These are phyloP conservation scores for Lyophyllum decastes DNA, from an alignment of 768 basidiomycete species.

Conservation along the genomic window DNA sequence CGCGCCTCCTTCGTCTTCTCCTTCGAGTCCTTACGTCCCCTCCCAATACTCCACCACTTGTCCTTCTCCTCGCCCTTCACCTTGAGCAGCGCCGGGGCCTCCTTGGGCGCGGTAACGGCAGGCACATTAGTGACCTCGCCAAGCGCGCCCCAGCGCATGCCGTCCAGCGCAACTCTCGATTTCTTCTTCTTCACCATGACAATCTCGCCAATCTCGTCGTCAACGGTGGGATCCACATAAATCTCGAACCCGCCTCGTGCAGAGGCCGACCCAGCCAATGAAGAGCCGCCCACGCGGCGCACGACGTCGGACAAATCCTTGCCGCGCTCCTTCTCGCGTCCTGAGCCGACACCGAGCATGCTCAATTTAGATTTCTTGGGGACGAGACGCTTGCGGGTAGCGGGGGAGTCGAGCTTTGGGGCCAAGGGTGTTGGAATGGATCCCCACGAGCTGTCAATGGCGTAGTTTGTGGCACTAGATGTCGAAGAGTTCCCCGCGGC, in stretches of 20 bases:
- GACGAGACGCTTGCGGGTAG: slow-evolving; percentile 50
- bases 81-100: slow-evolving; percentile 32
- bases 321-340: slow-evolving; percentile 32
- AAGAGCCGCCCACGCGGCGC: slow-evolving; percentile 44
- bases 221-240: slow-evolving; percentile 63
- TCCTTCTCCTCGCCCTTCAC: slow-evolving; percentile 38
- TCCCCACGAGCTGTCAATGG: slow-evolving; percentile 40
- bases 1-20: slow-evolving; percentile 51
- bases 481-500: slow-evolving; percentile 43
- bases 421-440: slow-evolving; percentile 30
- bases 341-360: slow-evolving; percentile 30
- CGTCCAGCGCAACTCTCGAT: slow-evolving; percentile 59
- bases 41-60: slow-evolving; percentile 84
- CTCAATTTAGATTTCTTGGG: slow-evolving; percentile 73
- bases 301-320: slow-evolving; percentile 64
- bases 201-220: slow-evolving; percentile 69
- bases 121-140: slow-evolving; percentile 65
- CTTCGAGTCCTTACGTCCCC: slow-evolving; percentile 74
- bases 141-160: slow-evolving; percentile 53
- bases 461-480: slow-evolving; percentile 30
- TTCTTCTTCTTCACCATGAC: slow-evolving; percentile 80
- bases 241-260: slow-evolving; percentile 60
- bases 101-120: slow-evolving; percentile 22
- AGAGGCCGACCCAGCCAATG: slow-evolving; percentile 24
- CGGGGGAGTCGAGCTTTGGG: slow-evolving; percentile 26